Base-by-base conservation (phyloP, 1,139 yeast species). In the Yamadazyma dushanensis region DNA sequence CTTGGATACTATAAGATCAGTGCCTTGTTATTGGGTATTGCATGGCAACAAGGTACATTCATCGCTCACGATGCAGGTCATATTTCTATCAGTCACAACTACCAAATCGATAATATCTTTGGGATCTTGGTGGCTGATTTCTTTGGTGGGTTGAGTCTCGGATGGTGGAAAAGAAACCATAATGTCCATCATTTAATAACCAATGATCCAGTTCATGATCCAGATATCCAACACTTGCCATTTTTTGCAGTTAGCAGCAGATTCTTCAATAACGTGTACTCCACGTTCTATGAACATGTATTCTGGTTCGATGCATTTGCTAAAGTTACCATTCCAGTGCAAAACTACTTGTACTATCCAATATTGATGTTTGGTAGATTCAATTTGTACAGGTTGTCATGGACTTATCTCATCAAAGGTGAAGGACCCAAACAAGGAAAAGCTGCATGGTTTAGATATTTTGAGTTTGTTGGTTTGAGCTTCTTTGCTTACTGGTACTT, bases 101-200 rank as follows among this genome's bases (percentile, higher is more conserved):
- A 83, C 57, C 83, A 82, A 49, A 34, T 76, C n/a, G 96, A 88
- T 57, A 88, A 83, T 51, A 54, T 83, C 8, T 68, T 85, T 43
- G 95, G 96, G 1, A 77, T 81, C 59, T 29, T 78, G 1, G 66
- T 88, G 34, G 95, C 96, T 2, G 79, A 85, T 46, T 87, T 75
- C 67, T 61, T 80, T 38, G 96, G 96, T n/a, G 96, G 96, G 0
- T 66, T 88, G 35, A 85, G 95, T 35, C 58, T 87, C 25, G 95
- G 96, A 2, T 88, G 96, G 96, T 88, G 96, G 96, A 89, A 88
- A 52, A 71, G 92, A 35, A 88, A 85, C 58, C 96, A 88, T 59
- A 88, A 88, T 56, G 95, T 88, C 16, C 96, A 89, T 56, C 96
- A 88, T 59, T 63, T 88, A 38, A 73, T 88, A 37, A 84, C 96